These are phyloP conservation scores for Backusella circina DNA, from an alignment of 192 early-diverging fungal genomes.

Conservation along the genomic window DNA sequence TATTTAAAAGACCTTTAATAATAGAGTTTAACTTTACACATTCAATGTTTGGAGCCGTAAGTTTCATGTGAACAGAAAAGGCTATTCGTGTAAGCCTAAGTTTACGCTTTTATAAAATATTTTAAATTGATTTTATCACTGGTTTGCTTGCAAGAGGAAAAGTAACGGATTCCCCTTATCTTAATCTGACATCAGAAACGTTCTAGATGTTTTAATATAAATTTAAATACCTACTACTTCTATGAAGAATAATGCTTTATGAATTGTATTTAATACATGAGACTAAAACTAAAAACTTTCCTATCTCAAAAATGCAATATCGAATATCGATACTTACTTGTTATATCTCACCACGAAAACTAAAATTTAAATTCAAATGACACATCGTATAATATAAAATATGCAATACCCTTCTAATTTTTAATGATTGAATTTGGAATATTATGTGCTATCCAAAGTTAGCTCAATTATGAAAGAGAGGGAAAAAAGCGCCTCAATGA, in stretches of 20 bases:
- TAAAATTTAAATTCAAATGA: not conserved
- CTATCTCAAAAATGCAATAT: not conserved
- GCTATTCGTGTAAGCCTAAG: not conserved
- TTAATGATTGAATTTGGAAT: not conserved
- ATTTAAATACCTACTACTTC: no score
- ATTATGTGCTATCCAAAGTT: not conserved
- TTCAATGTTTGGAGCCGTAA: not conserved
- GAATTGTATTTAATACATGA: not conserved
- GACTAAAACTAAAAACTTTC: not conserved
- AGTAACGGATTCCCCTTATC: not conserved
- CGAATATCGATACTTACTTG: not conserved
- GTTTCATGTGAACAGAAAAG: not conserved
- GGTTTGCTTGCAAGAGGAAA: not conserved
- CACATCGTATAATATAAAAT: not conserved
- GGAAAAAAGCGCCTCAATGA: not conserved
- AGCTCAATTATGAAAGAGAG: not conserved
- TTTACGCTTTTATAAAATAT: not conserved
- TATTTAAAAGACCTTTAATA: not conserved
- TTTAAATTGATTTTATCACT: no score
- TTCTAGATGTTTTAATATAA: not conserved
- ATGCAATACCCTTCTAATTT: not conserved
- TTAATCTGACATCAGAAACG: not conserved
- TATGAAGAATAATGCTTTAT: not conserved
- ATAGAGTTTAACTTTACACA: not conserved
- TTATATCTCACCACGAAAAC: not conserved